These are phyloP conservation scores for Ganoderma resinaceum DNA, from an alignment of 1,284 basidiomycete species.

Conservation along the genomic window DNA sequence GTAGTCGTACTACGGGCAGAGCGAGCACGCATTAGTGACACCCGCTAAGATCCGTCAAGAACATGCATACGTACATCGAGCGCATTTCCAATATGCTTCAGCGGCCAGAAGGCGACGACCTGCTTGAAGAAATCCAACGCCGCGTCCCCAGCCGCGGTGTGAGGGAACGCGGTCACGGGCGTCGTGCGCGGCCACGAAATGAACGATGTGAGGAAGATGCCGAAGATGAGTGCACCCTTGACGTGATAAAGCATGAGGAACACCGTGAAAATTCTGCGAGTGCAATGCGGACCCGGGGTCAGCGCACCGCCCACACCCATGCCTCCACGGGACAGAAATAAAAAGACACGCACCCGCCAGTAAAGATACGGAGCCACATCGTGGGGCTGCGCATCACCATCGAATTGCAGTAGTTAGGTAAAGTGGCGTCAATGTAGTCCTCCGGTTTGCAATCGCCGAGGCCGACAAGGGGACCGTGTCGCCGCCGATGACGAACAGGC, in stretches of 20 bases:
- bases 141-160: constrained; percentile 71
- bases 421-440: constrained; percentile 45
- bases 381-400: constrained; percentile 78
- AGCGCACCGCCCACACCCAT: not conserved
- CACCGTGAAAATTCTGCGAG: constrained; percentile 72
- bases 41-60: not conserved
- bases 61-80: constrained; percentile 60
- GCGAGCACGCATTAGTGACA: constrained; percentile 1
- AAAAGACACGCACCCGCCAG: constrained; percentile 76
- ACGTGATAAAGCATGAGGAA: constrained; percentile 87
- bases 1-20: constrained; percentile 56
- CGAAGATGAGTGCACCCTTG: constrained; percentile 84
- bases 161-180: constrained; percentile 84
- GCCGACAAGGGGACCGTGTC: constrained; percentile 73
- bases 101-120: constrained; percentile 79
- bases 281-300: not conserved
- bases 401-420: constrained; percentile 69
- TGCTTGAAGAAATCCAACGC: constrained; percentile 90
- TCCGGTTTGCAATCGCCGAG: constrained; percentile 80
- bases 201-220: constrained; percentile 85
- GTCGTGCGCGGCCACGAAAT: constrained; percentile 89
- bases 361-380: constrained; percentile 90
- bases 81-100: constrained; percentile 66
- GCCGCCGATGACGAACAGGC: constrained; percentile 83
- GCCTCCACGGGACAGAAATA: not conserved